Base-by-base conservation (phyloP, 139 green algal species). In the Chlorella sp. region DNA sequence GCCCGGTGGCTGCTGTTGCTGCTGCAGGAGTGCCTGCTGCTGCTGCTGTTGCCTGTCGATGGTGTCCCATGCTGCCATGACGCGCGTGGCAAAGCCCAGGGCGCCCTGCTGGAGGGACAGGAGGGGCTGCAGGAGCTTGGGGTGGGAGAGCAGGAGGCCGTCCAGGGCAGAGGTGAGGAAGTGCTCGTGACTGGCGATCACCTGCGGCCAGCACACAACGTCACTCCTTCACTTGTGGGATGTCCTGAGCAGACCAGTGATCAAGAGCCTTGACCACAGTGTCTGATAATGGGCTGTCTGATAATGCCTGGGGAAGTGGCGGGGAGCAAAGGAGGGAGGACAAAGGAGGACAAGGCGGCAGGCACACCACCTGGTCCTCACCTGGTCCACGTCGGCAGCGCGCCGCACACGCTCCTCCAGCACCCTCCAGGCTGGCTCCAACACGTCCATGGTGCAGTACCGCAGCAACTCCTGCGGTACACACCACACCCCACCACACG, bases 381-480 rank as follows among this genome's bases (percentile, higher is more conserved):
- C 88, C 85, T 92, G 72, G 29, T 96, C 91, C 31, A 93, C 79
- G 71, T 83, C 88, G 2, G 35, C 59, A 29, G 87, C 86, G 1
- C 68, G 49, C 3, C 77, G 27, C n/a, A 90, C 60, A 27, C 69
- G 59, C 68, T 84, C 76, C 77, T 91, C 77, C 79, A 96, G 80
- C 5, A 71, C 67, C 1, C 31, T 49, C 91, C 90, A 95, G 55
- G 88, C 71, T 17, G 90, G 88, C 79, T 95, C 91, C 75, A 96
- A 68, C 74, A 95, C 84, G 67, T 97, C 93, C 59, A 90, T 92
- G 26, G 89, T 94, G 30, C 85, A 74, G 74, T 96, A 97, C 61
- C 93, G 81, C 67, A 91, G 77, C 72, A 87, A 91, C 72, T 94
- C 88, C 76, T 91, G 83, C 32, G 30, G 49, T 2, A 42, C 4